phyloP scores from a whole-genome alignment of 2,329 filamentous ascomycete species.

The Cladosporium oxysporum region DNA sequence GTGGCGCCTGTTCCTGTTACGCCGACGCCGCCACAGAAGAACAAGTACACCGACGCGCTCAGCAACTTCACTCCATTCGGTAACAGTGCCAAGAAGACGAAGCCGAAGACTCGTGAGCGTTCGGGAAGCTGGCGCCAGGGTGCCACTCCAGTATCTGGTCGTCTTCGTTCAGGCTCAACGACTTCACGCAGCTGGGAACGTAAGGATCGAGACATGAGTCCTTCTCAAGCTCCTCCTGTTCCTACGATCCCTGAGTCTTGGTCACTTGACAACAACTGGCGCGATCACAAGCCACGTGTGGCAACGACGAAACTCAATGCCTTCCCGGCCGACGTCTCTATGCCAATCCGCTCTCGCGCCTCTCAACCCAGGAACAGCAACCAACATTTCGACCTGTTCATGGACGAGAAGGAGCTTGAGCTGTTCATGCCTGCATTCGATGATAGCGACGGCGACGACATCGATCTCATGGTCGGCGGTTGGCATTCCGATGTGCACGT shows the following conservation, averaged over 20 bases:
- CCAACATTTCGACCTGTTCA: slow-evolving; percentile 14
- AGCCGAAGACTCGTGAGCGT: slow-evolving; percentile 34
- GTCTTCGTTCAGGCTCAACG: slow-evolving; percentile 36
- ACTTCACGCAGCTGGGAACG: slow-evolving; percentile 41
- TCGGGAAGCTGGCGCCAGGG: slow-evolving; percentile 37
- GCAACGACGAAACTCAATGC: slow-evolving; percentile 15
- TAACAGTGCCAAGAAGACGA: slow-evolving; percentile 36
- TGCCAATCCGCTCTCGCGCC: slow-evolving; percentile 2
- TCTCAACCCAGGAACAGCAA: neutral
- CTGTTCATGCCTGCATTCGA: slow-evolving; percentile 19
- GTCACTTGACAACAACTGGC: slow-evolving; percentile 53
- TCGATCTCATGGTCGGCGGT: slow-evolving; percentile 21
- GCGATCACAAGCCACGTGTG: slow-evolving; percentile 41
- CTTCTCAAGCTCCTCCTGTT: slow-evolving; percentile 20
- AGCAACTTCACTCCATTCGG: slow-evolving; percentile 36
- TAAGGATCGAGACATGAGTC: slow-evolving; percentile 27
- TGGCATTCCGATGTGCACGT: slow-evolving; percentile 18
- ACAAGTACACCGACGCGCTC: slow-evolving; percentile 36
- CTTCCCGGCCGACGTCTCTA: slow-evolving; percentile 11
- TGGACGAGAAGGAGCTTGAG: slow-evolving; percentile 20
- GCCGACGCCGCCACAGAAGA: slow-evolving; percentile 37
- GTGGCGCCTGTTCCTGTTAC: slow-evolving; percentile 45
- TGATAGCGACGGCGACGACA: slow-evolving; percentile 18
- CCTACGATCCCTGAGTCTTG: slow-evolving; percentile 34
- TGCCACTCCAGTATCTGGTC: slow-evolving; percentile 27